Percentiles rank a stretch among this genome's conserved stretches.
These are phyloP conservation scores for Puccinia polysora DNA, from an alignment of 1,284 basidiomycete species.

Conservation along the genomic window DNA sequence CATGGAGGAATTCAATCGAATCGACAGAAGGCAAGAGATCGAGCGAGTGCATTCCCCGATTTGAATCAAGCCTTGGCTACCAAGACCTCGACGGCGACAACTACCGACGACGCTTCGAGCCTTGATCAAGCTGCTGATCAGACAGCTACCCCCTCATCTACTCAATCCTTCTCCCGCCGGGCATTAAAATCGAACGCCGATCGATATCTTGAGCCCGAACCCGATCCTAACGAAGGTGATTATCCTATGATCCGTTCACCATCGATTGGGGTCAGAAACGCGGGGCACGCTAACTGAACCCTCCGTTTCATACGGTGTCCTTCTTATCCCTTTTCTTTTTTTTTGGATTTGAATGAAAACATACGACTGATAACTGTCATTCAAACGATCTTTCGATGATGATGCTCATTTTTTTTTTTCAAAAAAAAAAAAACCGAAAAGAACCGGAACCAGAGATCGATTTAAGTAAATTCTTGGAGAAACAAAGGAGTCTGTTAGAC, in stretches of 20 bases:
- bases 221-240: slow-evolving; percentile 37
- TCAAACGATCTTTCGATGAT: too few species aligned
- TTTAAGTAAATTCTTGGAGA: slow-evolving; percentile 28
- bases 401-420: too few species aligned
- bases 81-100: not conserved
- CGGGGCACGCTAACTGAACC: too few species aligned
- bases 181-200: slow-evolving; percentile 10
- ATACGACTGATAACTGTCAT: not conserved
- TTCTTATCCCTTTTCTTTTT: slow-evolving; percentile 4
- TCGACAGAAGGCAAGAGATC: slow-evolving; percentile 19
- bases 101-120: not conserved
- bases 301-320: not conserved
- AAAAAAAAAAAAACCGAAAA: too few species aligned
- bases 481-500: not conserved
- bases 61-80: not conserved
- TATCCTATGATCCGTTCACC: too few species aligned
- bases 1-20: slow-evolving; percentile 39
- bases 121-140: not conserved
- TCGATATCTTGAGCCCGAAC: slow-evolving; percentile 41
- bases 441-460: slow-evolving; percentile 41
- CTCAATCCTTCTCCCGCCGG: slow-evolving; percentile 7
- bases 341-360: not conserved
- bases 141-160: not conserved
- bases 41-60: too few species aligned
- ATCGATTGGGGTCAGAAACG: too few species aligned